Percentiles rank a stretch among this genome's conserved stretches.
Conservation (phyloP, 106 monocot species). For the Dioscorea alata region DNA sequence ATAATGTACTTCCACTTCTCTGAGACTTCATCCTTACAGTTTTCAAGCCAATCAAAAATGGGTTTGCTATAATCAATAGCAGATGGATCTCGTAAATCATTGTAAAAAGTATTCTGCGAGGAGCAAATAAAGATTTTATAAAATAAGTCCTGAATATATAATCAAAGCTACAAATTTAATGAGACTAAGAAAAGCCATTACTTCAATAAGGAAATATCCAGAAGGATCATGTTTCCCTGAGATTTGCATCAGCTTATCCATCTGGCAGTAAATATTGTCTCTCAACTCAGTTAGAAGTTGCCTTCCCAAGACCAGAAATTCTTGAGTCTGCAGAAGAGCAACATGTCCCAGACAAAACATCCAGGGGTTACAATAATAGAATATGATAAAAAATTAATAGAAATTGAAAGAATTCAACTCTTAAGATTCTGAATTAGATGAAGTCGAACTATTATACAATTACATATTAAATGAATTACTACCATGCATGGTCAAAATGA, state of each 20-base stretch:
- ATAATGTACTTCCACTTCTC: constrained; percentile 78
- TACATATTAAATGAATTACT: too few species aligned
- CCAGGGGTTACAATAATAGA: not conserved
- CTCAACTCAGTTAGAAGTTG: constrained; percentile 74
- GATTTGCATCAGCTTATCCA: constrained; percentile 67
- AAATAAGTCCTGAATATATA: not conserved
- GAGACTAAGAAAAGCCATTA: constrained; percentile 18
- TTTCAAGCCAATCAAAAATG: constrained; percentile 79
- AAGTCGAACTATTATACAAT: too few species aligned
- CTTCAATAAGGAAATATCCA: constrained; percentile 93
- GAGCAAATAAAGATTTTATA: not conserved
- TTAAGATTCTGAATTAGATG: too few species aligned
- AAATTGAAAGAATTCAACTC: too few species aligned
- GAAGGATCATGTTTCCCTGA: constrained; percentile 65
- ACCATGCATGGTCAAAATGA: too few species aligned
- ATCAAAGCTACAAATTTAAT: not conserved
- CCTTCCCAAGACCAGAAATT: constrained; percentile 83
- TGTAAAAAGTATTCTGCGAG: constrained; percentile 72
- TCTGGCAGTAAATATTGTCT: constrained; percentile 80
- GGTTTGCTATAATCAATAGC: constrained; percentile 72
- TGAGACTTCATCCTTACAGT: constrained; percentile 45
- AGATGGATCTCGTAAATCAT: constrained; percentile 65
- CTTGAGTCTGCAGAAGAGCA: constrained; percentile 58
- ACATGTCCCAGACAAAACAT: not conserved
- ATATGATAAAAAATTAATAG: not conserved